Percentiles rank a stretch among this genome's conserved stretches.
Conservation (phyloP, 441 rosid species). For the Eruca vesicaria region DNA sequence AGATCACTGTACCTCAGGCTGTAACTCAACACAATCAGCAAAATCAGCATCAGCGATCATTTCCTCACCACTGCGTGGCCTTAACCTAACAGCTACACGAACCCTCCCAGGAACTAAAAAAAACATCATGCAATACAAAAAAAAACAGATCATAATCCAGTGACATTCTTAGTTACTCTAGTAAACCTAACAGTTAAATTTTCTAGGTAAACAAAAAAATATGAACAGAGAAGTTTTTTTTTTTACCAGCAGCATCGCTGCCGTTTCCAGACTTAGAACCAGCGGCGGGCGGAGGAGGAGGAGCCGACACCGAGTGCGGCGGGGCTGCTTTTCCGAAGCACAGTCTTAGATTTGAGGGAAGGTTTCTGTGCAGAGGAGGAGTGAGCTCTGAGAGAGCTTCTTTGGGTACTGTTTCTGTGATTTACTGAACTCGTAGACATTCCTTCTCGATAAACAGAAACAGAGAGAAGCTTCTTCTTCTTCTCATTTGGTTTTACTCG, state of each 20-base stretch:
- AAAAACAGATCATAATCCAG: no score
- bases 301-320: no score
- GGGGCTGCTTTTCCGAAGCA: no score
- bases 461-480: constrained; percentile 16
- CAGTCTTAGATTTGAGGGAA: no score
- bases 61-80: no score
- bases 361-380: constrained; percentile 46
- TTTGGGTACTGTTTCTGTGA: constrained; percentile 56
- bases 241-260: constrained; percentile 70
- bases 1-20: no score
- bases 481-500: not conserved
- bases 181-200: no score
- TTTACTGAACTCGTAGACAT: constrained; percentile 50
- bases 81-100: constrained; percentile 96
- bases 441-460: not conserved
- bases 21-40: no score
- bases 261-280: constrained; percentile 41
- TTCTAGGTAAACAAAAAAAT: no score
- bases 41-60: no score
- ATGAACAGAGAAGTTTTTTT: not conserved
- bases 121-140: not conserved
- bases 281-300: constrained; percentile 22
- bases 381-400: constrained; percentile 55
- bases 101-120: constrained; percentile 84
- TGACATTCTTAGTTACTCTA: no score